Base-by-base conservation (phyloP, 1,139 yeast genomes). In the Zygoascus sp. region DNA sequence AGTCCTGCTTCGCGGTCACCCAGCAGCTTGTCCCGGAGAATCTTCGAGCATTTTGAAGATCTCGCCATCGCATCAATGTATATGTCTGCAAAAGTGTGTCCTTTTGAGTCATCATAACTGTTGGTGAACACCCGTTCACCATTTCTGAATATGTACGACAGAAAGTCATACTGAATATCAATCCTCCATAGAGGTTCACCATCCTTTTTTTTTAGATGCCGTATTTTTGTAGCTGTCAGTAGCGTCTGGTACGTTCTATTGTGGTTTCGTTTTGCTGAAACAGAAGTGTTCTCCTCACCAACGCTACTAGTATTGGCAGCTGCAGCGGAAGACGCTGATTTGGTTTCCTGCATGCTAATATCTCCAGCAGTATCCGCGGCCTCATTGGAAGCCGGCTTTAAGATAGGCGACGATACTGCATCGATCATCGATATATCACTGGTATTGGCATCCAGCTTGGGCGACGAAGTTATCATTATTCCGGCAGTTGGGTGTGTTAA, bases 131-230 rank as follows among this genome's bases (percentile, higher is more conserved):
- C 88, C 40, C 75, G 68, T 34, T 75, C 67, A 20, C 75, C 70
- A 60, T 89, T 83, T 57, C 76, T 74, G 59, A 92, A 84, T 16
- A 92, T 65, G 22, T 73, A 70, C 43, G 73, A 71, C 48, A 92
- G 68, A 57, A 90, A 86, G 56, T 84, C 92, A 63, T 82, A 86
- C 62, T 90, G 97, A 49, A 92, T 83, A 59, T 92, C 97, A 51
- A 71, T 77, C 44, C 97, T 74, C 84, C 95, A 85, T 52, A 90
- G 80, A 15, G 96, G 95, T 58, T 86, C 95, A 3, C 97, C 97
- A 60, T 92, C 97, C 15, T 80, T 75, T 61, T 90, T 90, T 64
- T 90, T 92, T 57, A 92, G 69, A 62, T 86, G 95, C 42, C 85
- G 73, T 20, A 77, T 68, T 47, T 78, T 71, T 10, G 79, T 57